Evolutionary conservation across 169 alveolate species (phyloP).

Genomic region (Plasmodium coatneyi): DNA sequence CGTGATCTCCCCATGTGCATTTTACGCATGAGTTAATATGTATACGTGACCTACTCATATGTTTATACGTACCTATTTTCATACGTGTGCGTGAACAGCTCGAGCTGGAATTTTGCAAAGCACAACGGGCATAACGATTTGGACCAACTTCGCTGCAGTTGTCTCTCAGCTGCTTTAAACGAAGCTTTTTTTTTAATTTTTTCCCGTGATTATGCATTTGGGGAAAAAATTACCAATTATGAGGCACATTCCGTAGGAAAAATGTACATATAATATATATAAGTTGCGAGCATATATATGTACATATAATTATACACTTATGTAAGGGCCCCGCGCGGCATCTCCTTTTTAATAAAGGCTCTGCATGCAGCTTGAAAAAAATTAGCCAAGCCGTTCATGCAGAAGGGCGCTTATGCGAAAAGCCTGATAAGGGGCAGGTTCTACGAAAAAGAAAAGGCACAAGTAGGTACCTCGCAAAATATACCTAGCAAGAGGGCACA

Average conservation of each 20-base stretch:
- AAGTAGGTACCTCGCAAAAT: background rate
- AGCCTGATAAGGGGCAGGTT: background rate
- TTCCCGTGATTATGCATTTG: background rate
- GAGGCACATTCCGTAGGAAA: background rate
- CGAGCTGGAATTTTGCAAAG: background rate
- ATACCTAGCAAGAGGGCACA: background rate
- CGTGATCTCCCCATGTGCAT: background rate
- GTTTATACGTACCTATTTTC: background rate
- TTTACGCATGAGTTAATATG: background rate
- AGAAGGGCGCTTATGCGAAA: conserved; percentile 30
- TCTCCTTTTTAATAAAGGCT: background rate
- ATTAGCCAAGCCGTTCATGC: conserved; percentile 25
- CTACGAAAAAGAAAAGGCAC: conserved; percentile 18
- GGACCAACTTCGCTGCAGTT: background rate
- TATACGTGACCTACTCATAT: background rate
- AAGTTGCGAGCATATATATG: background rate
- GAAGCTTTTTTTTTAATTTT: background rate
- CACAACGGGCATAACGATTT: background rate
- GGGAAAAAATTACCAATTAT: background rate
- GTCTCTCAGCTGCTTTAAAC: background rate
- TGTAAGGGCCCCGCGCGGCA: background rate
- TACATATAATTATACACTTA: background rate
- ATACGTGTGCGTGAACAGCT: background rate
- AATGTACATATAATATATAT: background rate
- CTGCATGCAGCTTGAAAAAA: conserved; percentile 13